phyloP scores from a whole-genome alignment of 352 stramenopile species.

The Blastocystis sp. region DNA sequence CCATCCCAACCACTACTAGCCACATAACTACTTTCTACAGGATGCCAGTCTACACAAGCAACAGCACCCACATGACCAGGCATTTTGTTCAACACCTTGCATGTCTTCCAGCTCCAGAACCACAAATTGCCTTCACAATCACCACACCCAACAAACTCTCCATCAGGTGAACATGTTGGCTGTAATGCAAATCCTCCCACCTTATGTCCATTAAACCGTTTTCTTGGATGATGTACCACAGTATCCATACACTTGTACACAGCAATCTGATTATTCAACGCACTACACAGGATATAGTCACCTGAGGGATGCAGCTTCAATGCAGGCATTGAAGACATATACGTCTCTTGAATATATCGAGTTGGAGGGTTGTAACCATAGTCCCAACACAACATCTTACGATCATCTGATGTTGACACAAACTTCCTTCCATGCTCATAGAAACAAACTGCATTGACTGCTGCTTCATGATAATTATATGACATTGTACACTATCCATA shows the following conservation, averaged over 20 bases:
- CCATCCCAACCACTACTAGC: conserved; percentile 96
- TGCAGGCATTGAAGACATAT: conserved; percentile 96
- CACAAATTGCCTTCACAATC: conserved; percentile 91
- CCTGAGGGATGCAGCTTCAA: conserved; percentile 84
- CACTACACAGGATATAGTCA: conserved; percentile 86
- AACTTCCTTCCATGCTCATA: conserved; percentile 85
- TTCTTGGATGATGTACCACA: conserved; percentile 74
- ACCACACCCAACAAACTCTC: conserved; percentile 85
- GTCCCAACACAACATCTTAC: conserved; percentile 95
- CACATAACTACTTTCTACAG: conserved; percentile 86
- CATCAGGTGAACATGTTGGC: conserved; percentile 88
- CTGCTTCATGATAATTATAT: conserved; percentile 97
- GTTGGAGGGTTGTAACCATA: conserved; percentile 91
- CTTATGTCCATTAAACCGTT: conserved; percentile 82
- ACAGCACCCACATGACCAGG: conserved; percentile 80
- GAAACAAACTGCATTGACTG: conserved; percentile 95
- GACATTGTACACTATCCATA: conserved; percentile 68
- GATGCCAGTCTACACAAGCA: conserved; percentile 81
- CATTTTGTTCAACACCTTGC: conserved; percentile 76
- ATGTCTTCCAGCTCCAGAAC: conserved; percentile 96
- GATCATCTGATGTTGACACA: conserved; percentile 91
- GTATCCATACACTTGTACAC: conserved; percentile 84
- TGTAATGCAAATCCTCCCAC: conserved; percentile 90
- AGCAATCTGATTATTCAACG: conserved; percentile 94
- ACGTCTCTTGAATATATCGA: conserved; percentile 96